These are phyloP conservation scores for Aspergillus sp. DNA, from an alignment of 2,329 filamentous ascomycete genomes.

Conservation along the genomic window DNA sequence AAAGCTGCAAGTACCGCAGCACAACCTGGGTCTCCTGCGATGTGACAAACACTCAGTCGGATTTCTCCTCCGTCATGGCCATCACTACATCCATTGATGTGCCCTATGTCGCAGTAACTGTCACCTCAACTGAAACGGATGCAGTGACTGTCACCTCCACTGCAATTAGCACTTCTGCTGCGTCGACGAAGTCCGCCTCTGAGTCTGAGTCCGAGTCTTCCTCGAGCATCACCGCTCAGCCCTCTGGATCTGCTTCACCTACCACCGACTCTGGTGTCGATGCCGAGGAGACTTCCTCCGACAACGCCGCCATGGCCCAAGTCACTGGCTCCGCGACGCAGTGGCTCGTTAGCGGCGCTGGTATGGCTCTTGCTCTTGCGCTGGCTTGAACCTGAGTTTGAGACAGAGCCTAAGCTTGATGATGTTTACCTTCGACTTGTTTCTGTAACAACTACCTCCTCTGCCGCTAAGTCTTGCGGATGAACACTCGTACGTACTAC, in stretches of 20 bases:
- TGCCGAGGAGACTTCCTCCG: not conserved
- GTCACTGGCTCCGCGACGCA: constrained; percentile 17
- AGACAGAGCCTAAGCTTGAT: not conserved
- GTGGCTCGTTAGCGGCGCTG: constrained; percentile 29
- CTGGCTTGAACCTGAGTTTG: constrained; percentile 19
- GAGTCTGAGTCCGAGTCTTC: not conserved
- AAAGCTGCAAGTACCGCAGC: constrained; percentile 23
- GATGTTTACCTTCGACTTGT: not conserved
- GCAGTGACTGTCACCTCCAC: constrained; percentile 15
- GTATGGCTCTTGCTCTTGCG: constrained; percentile 25
- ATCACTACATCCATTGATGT: constrained; percentile 10
- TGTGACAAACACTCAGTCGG: constrained; percentile 8
- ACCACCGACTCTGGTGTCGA: constrained; percentile 12
- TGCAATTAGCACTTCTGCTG: constrained; percentile 12
- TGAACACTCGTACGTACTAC: not conserved
- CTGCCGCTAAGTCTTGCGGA: not conserved
- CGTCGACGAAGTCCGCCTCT: constrained; percentile 6
- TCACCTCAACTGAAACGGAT: constrained; percentile 24
- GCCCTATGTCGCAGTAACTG: constrained; percentile 18
- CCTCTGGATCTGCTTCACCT: constrained; percentile 5
- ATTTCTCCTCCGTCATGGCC: constrained; percentile 11
- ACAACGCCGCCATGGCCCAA: constrained; percentile 24
- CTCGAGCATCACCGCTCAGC: not conserved
- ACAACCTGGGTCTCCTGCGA: constrained; percentile 29
- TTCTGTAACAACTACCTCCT: not conserved